Base-by-base conservation (phyloP, 148 eudicot species). In the Rhododendron simsii region DNA sequence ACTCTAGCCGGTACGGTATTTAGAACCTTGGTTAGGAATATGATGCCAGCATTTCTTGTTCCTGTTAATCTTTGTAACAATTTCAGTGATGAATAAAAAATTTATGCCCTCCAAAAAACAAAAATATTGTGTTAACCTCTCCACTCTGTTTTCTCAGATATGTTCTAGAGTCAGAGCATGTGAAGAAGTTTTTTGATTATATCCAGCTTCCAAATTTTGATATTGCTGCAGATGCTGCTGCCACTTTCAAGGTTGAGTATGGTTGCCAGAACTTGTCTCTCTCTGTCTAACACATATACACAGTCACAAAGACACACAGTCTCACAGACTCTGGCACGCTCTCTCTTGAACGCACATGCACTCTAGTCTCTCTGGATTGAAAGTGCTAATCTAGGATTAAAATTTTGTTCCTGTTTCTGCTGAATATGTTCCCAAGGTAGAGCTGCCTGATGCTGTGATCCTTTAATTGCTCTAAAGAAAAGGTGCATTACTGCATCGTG, bases 161-260 rank as follows among this genome's bases (percentile, higher is more conserved):
- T 91, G 99, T 97, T 26, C 84, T 97, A 84, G 97, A 95, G 84
- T 94, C 98, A 5, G 96, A 93, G 84, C 95, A 95, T 87, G 90
- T 97, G 90, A 95, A 89, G 95, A 97, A 97, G 92, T 93, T 97
- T 82, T 95, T 97, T 80, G 93, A 91, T 81, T 94, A 90, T 83
- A 97, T 97, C 71, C 98, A 97, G 85, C 94, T 97, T 67, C 99
- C 98, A 86, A 97, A 95, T 91, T 97, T 97, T 90, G 98, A 95
- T 90, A 93, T 97, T 85, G 95, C 99, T 88, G 98, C 99, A 12
- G 98, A 96, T 93, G 99, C 99, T 86, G 96, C 96, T 84, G 98
- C 98, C 59, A 95, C 98, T 77, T 96, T 95, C 87, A 97, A 97
- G 99, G 99, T 95, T 87, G 73, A 78, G 84, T 81, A 69, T 59